Conservation (phyloP, 768 basidiomycete genomes). For the Suillus subalutaceus region DNA sequence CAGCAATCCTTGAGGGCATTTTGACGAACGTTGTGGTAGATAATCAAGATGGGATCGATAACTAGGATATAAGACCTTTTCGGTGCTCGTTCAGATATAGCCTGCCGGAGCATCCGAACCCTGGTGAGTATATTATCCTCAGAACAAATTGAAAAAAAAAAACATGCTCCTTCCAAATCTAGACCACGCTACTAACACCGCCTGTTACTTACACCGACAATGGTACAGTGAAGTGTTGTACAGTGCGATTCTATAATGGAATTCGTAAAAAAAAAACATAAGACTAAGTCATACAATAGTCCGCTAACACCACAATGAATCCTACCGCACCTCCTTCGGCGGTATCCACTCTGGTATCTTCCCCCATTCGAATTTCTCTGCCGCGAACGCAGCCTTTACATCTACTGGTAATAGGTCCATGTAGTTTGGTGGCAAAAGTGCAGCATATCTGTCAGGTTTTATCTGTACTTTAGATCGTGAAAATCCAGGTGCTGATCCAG, state of each 20-base stretch:
- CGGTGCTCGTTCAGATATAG: not conserved
- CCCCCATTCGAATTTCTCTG: conserved; percentile 65
- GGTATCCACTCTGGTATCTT: conserved; percentile 77
- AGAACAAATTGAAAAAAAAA: not conserved
- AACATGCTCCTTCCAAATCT: conserved; percentile 18
- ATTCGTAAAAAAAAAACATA: conserved; percentile 6
- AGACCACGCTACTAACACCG: conserved; percentile 7
- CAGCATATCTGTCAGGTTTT: conserved; percentile 59
- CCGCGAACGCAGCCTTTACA: conserved; percentile 56
- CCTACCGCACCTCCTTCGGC: conserved; percentile 58
- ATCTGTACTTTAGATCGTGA: conserved; percentile 36
- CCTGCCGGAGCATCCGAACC: conserved; percentile 1
- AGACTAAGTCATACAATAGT: conserved; percentile 1
- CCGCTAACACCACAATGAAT: not conserved
- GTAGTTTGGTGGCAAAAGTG: conserved; percentile 62
- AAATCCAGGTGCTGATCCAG: conserved; percentile 36
- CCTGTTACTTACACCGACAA: not conserved
- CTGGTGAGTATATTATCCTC: conserved; percentile 17
- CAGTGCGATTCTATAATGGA: conserved; percentile 1
- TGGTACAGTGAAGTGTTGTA: not conserved
- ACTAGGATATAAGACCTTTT: not conserved
- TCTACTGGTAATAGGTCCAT: conserved; percentile 51
- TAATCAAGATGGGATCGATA: conserved; percentile 18
- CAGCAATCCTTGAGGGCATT: conserved; percentile 22
- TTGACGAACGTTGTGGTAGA: conserved; percentile 16